phyloP scores from a whole-genome alignment of 2,329 filamentous ascomycete genomes.

The Capronia coronata region DNA sequence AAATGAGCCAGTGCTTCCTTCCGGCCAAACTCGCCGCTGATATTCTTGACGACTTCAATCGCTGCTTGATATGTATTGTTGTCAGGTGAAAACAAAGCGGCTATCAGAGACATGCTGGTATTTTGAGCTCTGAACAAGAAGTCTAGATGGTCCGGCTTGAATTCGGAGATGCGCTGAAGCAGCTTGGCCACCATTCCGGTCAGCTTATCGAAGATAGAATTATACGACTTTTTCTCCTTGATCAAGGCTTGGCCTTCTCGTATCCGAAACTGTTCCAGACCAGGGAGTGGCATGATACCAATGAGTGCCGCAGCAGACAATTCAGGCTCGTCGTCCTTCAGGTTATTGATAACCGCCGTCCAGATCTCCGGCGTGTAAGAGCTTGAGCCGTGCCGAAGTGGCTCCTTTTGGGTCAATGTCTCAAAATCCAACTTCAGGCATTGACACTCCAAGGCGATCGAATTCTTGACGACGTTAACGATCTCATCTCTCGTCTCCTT shows the following conservation, averaged over 20 bases:
- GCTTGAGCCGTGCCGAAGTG: conserved; percentile 60
- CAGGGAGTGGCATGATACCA: conserved; percentile 63
- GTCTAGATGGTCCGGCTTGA: conserved; percentile 62
- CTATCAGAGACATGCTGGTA: conserved; percentile 67
- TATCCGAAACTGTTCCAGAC: conserved; percentile 65
- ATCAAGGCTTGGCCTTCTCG: conserved; percentile 35
- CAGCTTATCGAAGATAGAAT: conserved; percentile 59
- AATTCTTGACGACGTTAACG: conserved; percentile 59
- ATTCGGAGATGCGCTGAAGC: conserved; percentile 71
- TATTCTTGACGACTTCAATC: conserved; percentile 72
- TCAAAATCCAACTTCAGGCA: conserved; percentile 63
- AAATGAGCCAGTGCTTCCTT: conserved; percentile 56
- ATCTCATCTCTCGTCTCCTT: conserved; percentile 48
- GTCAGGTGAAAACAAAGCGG: conserved; percentile 74
- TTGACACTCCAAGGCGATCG: conserved; percentile 64
- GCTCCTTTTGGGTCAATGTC: conserved; percentile 54
- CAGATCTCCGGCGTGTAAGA: conserved; percentile 70
- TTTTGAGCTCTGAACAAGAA: conserved; percentile 61
- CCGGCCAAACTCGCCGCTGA: conserved; percentile 62
- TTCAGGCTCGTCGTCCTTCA: conserved; percentile 60
- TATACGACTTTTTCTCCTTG: conserved; percentile 64
- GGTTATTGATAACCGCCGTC: conserved; percentile 64
- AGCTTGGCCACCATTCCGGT: conserved; percentile 63
- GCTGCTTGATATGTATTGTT: conserved; percentile 71
- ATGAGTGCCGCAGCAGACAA: conserved; percentile 69